Conservation (phyloP, 345 rosid species). For the Brassica nigra region DNA sequence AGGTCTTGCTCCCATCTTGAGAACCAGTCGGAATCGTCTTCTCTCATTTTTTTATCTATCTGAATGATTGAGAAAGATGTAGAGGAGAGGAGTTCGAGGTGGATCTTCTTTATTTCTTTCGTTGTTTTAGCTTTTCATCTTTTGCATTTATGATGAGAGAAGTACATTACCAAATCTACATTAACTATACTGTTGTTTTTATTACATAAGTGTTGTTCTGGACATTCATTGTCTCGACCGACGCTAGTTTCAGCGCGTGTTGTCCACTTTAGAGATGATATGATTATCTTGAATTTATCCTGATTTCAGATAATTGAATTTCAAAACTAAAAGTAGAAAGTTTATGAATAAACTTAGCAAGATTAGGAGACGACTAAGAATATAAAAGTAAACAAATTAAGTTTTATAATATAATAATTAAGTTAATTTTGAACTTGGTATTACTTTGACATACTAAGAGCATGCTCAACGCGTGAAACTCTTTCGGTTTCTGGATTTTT, state of each 20-base stretch:
- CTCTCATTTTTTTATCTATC: constrained; percentile 39
- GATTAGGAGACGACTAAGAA: neutral
- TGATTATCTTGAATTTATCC: neutral
- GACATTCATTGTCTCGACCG: constrained; percentile 28
- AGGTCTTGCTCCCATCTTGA: constrained; percentile 88
- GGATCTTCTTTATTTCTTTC: constrained; percentile 60
- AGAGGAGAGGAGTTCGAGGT: constrained; percentile 76
- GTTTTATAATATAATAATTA: too few relatives aligned
- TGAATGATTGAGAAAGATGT: constrained; percentile 26
- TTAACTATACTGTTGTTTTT: neutral
- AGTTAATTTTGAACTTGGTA: too few relatives aligned
- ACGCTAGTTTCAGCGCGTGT: constrained; percentile 32
- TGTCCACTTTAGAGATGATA: neutral
- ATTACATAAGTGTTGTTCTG: neutral
- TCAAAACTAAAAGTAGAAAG: neutral
- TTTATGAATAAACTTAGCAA: neutral
- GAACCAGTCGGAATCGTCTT: constrained; percentile 82
- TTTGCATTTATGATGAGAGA: constrained; percentile 21
- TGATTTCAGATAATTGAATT: neutral
- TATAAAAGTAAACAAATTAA: neutral
- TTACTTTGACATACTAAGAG: too few relatives aligned
- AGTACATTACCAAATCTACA: constrained; percentile 37
- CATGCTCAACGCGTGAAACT: too few relatives aligned
- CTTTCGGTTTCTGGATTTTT: too few relatives aligned
- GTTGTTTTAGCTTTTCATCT: constrained; percentile 36